A percentile compares a stretch with the other conserved stretches of the same genome.
Evolutionary conservation across 2,329 filamentous ascomycete species (phyloP).

Genomic region (Epicoccum sorghinum): DNA sequence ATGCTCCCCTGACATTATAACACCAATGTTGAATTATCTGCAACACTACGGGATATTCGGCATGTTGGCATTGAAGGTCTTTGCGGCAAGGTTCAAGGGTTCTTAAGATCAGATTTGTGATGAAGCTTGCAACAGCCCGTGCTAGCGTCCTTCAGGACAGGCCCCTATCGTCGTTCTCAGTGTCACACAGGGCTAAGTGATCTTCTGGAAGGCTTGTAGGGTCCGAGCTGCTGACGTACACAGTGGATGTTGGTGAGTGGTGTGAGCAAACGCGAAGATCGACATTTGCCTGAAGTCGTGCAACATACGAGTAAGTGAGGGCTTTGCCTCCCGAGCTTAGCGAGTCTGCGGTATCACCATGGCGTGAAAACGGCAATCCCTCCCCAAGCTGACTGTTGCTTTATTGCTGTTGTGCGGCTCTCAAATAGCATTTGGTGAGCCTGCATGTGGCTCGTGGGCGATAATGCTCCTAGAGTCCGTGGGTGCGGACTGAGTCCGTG

Average conservation of each 20-base stretch:
- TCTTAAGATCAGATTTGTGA: not conserved
- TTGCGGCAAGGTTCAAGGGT: not conserved
- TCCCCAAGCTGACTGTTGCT: conserved; percentile 6
- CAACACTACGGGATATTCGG: too few species aligned
- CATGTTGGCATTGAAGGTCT: too few species aligned
- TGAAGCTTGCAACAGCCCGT: conserved; percentile 4
- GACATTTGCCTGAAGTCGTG: conserved; percentile 7
- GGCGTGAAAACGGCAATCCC: conserved; percentile 2
- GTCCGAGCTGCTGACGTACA: conserved; percentile 9
- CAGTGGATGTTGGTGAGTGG: not conserved
- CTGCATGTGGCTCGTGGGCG: conserved; percentile 12
- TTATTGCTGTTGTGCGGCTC: too few species aligned
- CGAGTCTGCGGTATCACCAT: conserved; percentile 6
- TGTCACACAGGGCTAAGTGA: not conserved
- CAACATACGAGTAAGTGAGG: conserved; percentile 4
- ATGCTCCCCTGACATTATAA: too few species aligned
- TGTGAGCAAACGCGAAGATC: conserved; percentile 8
- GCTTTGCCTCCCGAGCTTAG: conserved; percentile 13
- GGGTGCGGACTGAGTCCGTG: not conserved
- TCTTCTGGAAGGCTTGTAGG: not conserved
- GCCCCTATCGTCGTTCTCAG: not conserved
- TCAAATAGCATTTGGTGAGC: conserved; percentile 5
- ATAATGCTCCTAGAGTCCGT: not conserved
- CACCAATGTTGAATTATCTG: too few species aligned
- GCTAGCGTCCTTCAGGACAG: not conserved